A percentile compares a stretch with the other conserved stretches of the same genome.
Evolutionary conservation across 345 rosid species (phyloP).

Genomic region (Camelina laxa): DNA sequence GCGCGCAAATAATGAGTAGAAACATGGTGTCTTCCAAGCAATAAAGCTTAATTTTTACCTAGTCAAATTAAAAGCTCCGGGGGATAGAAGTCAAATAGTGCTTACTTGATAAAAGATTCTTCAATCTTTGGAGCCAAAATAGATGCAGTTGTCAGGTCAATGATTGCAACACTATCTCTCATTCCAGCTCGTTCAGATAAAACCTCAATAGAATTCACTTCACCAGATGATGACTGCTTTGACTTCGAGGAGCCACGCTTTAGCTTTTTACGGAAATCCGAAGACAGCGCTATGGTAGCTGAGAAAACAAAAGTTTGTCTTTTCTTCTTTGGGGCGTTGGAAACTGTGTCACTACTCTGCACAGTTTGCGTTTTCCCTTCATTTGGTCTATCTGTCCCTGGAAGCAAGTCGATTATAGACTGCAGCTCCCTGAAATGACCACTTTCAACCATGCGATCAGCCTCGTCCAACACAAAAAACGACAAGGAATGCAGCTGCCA

Average conservation of each 20-base stretch:
- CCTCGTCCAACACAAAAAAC: slow-evolving; percentile 97
- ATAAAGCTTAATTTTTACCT: background rate
- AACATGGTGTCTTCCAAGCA: slow-evolving; percentile 18
- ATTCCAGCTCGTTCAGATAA: slow-evolving; percentile 94
- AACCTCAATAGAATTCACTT: slow-evolving; percentile 77
- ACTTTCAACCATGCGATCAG: slow-evolving; percentile 93
- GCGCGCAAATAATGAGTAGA: slow-evolving; percentile 23
- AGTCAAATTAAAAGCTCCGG: slow-evolving; percentile 7
- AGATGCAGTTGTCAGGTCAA: slow-evolving; percentile 85
- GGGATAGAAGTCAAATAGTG: background rate
- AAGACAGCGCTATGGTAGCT: slow-evolving; percentile 90
- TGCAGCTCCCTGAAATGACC: slow-evolving; percentile 97
- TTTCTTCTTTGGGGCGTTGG: slow-evolving; percentile 76
- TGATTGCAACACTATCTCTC: slow-evolving; percentile 76
- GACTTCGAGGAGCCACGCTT: slow-evolving; percentile 68
- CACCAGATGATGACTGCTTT: slow-evolving; percentile 61
- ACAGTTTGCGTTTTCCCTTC: slow-evolving; percentile 56
- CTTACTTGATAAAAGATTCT: slow-evolving; percentile 60
- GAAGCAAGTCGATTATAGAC: slow-evolving; percentile 94
- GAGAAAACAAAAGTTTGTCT: slow-evolving; percentile 96
- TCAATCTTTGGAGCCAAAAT: slow-evolving; percentile 78
- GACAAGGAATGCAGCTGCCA: slow-evolving; percentile 90
- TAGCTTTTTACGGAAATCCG: slow-evolving; percentile 94
- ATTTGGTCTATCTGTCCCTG: slow-evolving; percentile 50
- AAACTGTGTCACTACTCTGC: slow-evolving; percentile 58